Conservation (phyloP, 768 basidiomycete species). For the Hebeloma cylindrosporum region DNA sequence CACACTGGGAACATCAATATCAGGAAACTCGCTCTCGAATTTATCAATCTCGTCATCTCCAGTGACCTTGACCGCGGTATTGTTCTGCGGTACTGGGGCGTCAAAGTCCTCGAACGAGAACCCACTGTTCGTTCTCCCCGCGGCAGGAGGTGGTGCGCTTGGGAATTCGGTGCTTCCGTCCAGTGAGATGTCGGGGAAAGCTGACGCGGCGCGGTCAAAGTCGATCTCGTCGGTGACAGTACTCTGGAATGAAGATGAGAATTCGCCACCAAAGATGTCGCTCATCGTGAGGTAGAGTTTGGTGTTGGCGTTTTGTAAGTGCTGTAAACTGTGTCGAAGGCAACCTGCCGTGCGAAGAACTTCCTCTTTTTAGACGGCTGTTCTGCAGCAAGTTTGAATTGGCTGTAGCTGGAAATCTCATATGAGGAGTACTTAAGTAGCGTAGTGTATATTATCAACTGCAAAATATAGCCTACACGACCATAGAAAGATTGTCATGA, state of each 20-base stretch:
- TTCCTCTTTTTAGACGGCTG: too few species aligned
- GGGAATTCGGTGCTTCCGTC: constrained; percentile 64
- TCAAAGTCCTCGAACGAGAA: constrained; percentile 75
- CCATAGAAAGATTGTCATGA: too few species aligned
- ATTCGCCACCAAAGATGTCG: constrained; percentile 30
- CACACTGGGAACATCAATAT: constrained; percentile 56
- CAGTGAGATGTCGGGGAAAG: constrained; percentile 82
- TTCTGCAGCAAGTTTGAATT: too few species aligned
- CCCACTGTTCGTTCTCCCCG: constrained; percentile 35
- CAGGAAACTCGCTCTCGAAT: constrained; percentile 86
- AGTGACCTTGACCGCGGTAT: constrained; percentile 72
- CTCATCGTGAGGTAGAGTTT: constrained; percentile 15
- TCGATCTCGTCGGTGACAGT: constrained; percentile 61
- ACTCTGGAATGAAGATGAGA: constrained; percentile 24
- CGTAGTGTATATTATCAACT: too few species aligned
- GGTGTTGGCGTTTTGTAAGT: background rate
- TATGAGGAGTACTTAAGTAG: too few species aligned
- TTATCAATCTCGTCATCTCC: constrained; percentile 84
- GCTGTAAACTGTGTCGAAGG: too few species aligned
- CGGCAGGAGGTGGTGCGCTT: constrained; percentile 30
- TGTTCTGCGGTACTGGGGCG: constrained; percentile 36
- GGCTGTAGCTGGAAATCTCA: too few species aligned
- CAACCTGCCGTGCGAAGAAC: too few species aligned
- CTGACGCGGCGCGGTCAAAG: constrained; percentile 77
- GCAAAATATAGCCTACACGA: too few species aligned